These are phyloP conservation scores for Ogataea neopini DNA, from an alignment of 805 yeast genomes.

Conservation along the genomic window DNA sequence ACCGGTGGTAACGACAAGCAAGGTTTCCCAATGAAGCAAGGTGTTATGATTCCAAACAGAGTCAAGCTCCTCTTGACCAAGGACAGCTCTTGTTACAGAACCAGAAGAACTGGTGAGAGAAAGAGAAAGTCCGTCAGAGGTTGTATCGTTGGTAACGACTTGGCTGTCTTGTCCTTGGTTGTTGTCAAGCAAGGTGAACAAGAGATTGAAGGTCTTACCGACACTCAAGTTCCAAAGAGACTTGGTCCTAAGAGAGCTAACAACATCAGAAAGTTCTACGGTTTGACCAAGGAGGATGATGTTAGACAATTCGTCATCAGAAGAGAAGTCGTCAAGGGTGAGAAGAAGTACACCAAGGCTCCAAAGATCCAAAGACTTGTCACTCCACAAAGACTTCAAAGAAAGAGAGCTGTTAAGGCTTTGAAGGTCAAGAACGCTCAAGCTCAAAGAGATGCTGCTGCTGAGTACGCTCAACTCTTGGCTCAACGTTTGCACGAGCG, in stretches of 20 bases:
- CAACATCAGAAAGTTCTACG: slow-evolving; percentile 99
- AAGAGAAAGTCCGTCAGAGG: slow-evolving; percentile 99
- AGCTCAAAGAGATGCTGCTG: slow-evolving; percentile 99
- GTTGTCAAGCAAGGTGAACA: slow-evolving; percentile 96
- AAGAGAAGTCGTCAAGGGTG: slow-evolving; percentile 98
- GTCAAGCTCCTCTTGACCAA: slow-evolving; percentile 91
- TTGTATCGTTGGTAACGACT: slow-evolving; percentile 96
- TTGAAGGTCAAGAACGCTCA: slow-evolving; percentile 95
- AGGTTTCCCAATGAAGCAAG: slow-evolving; percentile 99
- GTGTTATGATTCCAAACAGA: slow-evolving; percentile 99
- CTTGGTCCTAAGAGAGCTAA: slow-evolving; percentile 99
- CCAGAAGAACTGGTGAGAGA: slow-evolving; percentile 99
- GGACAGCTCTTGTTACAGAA: slow-evolving; percentile 99
- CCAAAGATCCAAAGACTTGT: slow-evolving; percentile 99
- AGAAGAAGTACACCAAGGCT: slow-evolving; percentile 98
- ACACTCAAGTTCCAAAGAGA: slow-evolving; percentile 95
- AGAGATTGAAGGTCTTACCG: slow-evolving; percentile 96
- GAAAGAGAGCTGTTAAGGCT: slow-evolving; percentile 96
- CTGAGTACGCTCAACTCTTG: slow-evolving; percentile 98
- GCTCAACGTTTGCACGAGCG: slow-evolving; percentile 98
- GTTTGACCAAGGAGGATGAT: slow-evolving; percentile 92
- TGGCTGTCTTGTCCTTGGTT: slow-evolving; percentile 91
- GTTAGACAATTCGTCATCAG: slow-evolving; percentile 91
- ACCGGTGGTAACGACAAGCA: slow-evolving; percentile 99
- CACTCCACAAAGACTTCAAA: slow-evolving; percentile 98